Evolutionary conservation across 2,329 filamentous ascomycete species (phyloP), one percentile per base, ranked within the genome.

Genomic region (Onygena corvina): DNA sequence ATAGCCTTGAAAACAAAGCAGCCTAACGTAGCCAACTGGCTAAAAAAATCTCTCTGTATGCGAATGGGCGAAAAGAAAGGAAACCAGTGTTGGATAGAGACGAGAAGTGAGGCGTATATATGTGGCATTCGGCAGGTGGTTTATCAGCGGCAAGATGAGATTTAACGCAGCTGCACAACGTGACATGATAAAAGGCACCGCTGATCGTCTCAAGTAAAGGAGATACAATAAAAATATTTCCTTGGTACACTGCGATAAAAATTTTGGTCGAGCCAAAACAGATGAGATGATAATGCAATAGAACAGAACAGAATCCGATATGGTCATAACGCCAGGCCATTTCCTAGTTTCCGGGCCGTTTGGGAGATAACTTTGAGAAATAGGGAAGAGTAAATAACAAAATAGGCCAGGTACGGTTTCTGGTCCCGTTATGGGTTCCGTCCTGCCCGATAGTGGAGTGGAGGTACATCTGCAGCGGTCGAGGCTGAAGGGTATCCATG

Each of bases 261-360:
- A 18, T 20, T n/a, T n/a, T n/a, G n/a, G n/a, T n/a, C n/a, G n/a
- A n/a, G n/a, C n/a, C n/a, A 40, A 40, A 21, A 12, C 25, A 21
- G 8, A 21, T 6, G 11, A 38, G 21, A 38, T 38, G 34, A 38
- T 38, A 21, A 38, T 20, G 16, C n/a, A n/a, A 40, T 25, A 9
- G 25, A 23, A 21, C 36, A 40, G 18, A 23, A n/a, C n/a, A n/a
- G 18, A 40, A 40, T 8, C 36, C 36, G 25, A 23, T 21, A 40
- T 23, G 25, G 25, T n/a, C n/a, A 40, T 23, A 40, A 40, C 36
- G 20, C 36, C 36, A 23, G 36, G 36, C 36, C 36, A 21, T 40
- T 40, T 40, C 36, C 36, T 23, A 25, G 36, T 40, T 40, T 23
- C 36, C 36, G 18, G 36, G 18, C 36, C 36, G 36, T 40, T 40